Evolutionary conservation across 1,284 basidiomycete genomes (phyloP), one percentile per base, ranked within the genome.

Genomic region (Uromyces viciae-fabae): DNA sequence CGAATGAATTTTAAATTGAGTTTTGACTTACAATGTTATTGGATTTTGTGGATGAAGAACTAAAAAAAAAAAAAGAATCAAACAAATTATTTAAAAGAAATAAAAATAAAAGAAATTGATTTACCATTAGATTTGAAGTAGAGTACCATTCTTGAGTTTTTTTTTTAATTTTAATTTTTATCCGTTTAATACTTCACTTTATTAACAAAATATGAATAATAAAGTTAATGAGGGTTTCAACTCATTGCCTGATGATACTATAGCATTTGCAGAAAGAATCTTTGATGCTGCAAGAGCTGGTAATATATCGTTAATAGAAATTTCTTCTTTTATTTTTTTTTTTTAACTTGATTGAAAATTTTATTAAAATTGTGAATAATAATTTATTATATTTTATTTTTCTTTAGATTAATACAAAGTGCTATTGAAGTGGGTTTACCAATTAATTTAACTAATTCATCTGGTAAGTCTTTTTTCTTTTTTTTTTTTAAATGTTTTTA

Each of bases 401-500:
- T n/a, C n/a, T n/a, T n/a, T n/a, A n/a, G n/a, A n/a, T n/a, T n/a
- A n/a, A n/a, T n/a, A n/a, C n/a, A n/a, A n/a, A n/a, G n/a, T n/a
- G 92, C 92, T 60, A 84, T 94, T 75, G 89, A 91, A 72, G 90
- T 90, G 0, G 93, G 93, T 7, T 87, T 94, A 14, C 93, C 93
- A 0, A 86, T 89, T 14, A 93, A 94, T 85, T 88, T 94, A 69
- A 92, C 91, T 33, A 94, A 94, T 84, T 83, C 84, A 54, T 68
- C 46, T 40, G 62, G 75, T 75, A 28, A 62, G 60, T 64, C 14
- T 7, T 31, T 31, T 15, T 15, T 8, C 4, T 7, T 33, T n/a
- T 54, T 54, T 46, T 49, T 49, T 9, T 71, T 3, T 11, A 49
- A 22, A 49, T 49, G 11, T 49, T 22, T 49, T 22, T 11, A 49